Base-by-base conservation (phyloP, 495 filamentous ascomycete genomes). In the Aspergillus saccharolyticus region DNA sequence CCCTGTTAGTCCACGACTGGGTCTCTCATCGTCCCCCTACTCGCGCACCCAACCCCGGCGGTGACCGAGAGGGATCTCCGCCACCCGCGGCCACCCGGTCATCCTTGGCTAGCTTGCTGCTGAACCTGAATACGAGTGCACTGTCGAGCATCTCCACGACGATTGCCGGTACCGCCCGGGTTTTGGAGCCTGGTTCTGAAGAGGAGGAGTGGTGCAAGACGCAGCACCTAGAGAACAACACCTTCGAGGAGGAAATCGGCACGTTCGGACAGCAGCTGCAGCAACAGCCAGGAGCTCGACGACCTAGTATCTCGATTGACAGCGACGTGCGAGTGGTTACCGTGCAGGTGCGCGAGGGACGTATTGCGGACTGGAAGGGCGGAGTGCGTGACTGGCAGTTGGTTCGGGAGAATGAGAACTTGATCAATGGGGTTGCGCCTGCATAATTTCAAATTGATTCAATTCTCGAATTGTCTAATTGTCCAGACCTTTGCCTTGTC, bases 1-100 rank as follows among this genome's bases (percentile, higher is more conserved):
- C 89, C 1, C 75, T 98, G n/a, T 84, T 97, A 22, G 94, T 97
- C 14, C 94, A 98, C 74, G 94, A 98, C 72, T 98, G 93, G 94
- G 90, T 97, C 16, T 96, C 90, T 2, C 90, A 95, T 73, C 89
- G 94, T 16, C 91, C 93, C 10, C 89, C 90, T 0, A 91, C 91
- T 39, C 82, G 88, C 19, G 80, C 81, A 15, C 62, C 72, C 0
- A 70, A 70, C 48, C 63, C 83, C 69, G 59, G 80, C 68, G 57
- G 78, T 69, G 69, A 82, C 67, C 61, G 81, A 64, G 72, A 83
- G 30, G 83, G 83, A 42, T 85, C 83, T 5, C 84, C 86, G 12
- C 82, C 81, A 5, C 82, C 85, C 14, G 84, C 85, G 45, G 78
- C 78, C 25, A 78, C 78, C 57, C 81, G 83, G 1, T 88, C 85